Percentiles rank a stretch among this genome's conserved stretches.
phyloP scores from a whole-genome alignment of 2,329 filamentous ascomycete genomes.

The Nemania sp. region DNA sequence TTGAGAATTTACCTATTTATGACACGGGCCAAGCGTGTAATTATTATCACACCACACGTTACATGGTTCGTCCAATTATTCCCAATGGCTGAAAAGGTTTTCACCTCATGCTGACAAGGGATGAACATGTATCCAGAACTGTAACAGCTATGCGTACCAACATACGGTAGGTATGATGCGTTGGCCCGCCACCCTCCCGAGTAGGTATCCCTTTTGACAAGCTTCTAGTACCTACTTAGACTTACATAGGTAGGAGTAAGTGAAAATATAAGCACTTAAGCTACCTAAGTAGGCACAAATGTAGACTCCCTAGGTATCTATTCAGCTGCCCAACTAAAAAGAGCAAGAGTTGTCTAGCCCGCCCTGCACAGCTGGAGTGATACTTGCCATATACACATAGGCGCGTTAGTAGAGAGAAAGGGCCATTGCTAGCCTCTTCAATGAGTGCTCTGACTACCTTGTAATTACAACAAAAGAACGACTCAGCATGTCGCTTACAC shows the following conservation, averaged over 20 bases:
- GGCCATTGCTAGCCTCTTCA: neutral
- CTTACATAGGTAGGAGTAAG: slow-evolving; percentile 4
- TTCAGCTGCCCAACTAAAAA: neutral
- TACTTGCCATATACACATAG: neutral
- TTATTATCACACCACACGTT: neutral
- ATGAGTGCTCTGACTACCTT: neutral
- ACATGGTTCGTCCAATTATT: neutral
- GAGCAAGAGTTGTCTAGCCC: neutral
- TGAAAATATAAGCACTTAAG: slow-evolving; percentile 15
- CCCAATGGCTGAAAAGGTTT: slow-evolving; percentile 24
- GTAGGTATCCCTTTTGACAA: slow-evolving; percentile 1
- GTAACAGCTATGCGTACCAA: slow-evolving; percentile 19
- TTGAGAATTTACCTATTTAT: neutral
- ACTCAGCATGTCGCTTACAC: too few species aligned
- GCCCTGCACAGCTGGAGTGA: neutral
- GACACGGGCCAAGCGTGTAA: neutral
- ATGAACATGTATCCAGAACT: slow-evolving; percentile 2
- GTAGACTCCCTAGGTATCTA: too few species aligned
- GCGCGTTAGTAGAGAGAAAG: neutral
- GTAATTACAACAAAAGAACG: too few species aligned
- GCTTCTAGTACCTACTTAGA: too few species aligned
- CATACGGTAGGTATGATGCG: too few species aligned
- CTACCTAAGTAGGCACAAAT: neutral
- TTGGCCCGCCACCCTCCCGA: slow-evolving; percentile 25
- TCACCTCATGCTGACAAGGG: slow-evolving; percentile 25